Percentiles rank a stretch among this genome's conserved stretches.
phyloP scores from a whole-genome alignment of 306 rosid genomes.

The Heteromeles arbutifolia region DNA sequence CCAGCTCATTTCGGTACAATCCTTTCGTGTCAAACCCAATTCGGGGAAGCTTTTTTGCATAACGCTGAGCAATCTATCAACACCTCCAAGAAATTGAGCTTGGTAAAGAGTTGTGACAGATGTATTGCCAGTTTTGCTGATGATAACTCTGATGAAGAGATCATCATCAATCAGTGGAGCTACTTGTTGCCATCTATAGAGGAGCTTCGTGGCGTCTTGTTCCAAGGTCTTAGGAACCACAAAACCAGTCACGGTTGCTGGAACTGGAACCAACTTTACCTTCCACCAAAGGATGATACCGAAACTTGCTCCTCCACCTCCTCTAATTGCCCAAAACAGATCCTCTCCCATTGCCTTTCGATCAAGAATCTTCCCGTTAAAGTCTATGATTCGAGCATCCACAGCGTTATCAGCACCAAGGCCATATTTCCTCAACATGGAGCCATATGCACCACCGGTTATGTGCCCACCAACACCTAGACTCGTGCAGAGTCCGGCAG shows the following conservation, averaged over 20 bases:
- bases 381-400: constrained; percentile 50
- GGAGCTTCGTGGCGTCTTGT: constrained; percentile 44
- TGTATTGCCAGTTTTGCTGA: constrained; percentile 28
- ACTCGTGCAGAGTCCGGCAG: constrained; percentile 71
- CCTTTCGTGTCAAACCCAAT: constrained; percentile 49
- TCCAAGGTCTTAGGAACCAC: constrained; percentile 46
- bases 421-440: constrained; percentile 74
- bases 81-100: constrained; percentile 51
- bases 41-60: constrained; percentile 58
- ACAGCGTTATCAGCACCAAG: constrained; percentile 61
- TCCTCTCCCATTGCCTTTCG: constrained; percentile 71
- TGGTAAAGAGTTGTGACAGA: constrained; percentile 55
- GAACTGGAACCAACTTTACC: constrained; percentile 64
- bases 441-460: constrained; percentile 72
- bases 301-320: constrained; percentile 76
- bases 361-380: constrained; percentile 41
- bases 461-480: constrained; percentile 75
- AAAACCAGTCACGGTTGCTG: constrained; percentile 58
- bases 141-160: constrained; percentile 54
- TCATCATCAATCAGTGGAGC: constrained; percentile 45
- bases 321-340: constrained; percentile 75
- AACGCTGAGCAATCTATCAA: constrained; percentile 42
- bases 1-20: constrained; percentile 63
- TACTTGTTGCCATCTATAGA: constrained; percentile 58
- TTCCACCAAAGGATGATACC: constrained; percentile 77